Conservation (phyloP, 2,329 filamentous ascomycete species). For the Xylaria arbuscula region DNA sequence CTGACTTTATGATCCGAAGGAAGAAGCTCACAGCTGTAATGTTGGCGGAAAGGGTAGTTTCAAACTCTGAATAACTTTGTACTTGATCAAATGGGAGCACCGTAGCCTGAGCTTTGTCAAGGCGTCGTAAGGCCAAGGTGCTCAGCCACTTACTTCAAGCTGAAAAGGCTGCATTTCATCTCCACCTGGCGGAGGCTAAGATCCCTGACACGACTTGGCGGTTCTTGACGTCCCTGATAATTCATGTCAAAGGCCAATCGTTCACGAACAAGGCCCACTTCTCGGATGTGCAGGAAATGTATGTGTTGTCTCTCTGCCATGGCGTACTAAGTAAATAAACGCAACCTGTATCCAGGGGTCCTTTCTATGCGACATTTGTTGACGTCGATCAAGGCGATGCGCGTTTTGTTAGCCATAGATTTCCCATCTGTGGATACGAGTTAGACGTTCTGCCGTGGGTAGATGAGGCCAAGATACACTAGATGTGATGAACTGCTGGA, state of each 20-base stretch:
- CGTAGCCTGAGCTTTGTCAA: background rate
- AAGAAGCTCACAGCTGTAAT: background rate
- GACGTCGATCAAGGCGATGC: conserved; percentile 11
- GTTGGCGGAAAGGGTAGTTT: background rate
- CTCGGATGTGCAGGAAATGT: background rate
- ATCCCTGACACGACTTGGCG: conserved; percentile 19
- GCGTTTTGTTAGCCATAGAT: conserved; percentile 2
- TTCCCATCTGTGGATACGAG: background rate
- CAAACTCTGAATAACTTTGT: background rate
- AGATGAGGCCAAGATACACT: conserved; percentile 42
- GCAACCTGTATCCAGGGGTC: background rate
- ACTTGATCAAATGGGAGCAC: background rate
- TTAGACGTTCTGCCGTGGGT: conserved; percentile 22
- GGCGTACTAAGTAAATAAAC: background rate
- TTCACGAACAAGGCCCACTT: conserved; percentile 9
- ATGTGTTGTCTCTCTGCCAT: conserved; percentile 8
- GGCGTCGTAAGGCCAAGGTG: conserved; percentile 19
- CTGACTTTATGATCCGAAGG: background rate
- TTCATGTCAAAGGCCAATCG: conserved; percentile 14
- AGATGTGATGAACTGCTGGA: background rate
- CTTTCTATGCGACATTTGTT: conserved; percentile 10
- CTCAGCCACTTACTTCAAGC: conserved; percentile 32
- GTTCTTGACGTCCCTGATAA: conserved; percentile 11
- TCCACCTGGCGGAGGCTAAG: conserved; percentile 23
- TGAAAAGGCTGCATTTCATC: conserved; percentile 29